Evolutionary conservation across 352 stramenopile species (phyloP).

Genomic region (Phytophthora melonis): DNA sequence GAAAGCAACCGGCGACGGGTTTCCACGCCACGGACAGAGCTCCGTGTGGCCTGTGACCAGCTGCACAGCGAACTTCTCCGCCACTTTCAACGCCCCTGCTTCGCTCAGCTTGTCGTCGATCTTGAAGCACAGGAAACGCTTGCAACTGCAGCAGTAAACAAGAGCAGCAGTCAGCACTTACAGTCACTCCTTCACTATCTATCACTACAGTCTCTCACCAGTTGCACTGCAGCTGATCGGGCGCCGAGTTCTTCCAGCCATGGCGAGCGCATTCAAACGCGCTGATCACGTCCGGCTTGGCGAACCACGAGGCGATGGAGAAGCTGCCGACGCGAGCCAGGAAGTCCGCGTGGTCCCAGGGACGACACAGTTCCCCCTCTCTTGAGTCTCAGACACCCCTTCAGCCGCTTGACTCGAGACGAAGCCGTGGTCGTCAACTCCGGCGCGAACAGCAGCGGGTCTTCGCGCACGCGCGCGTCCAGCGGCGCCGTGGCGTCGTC

Average conservation of each 20-base stretch:
- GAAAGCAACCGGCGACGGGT: constrained; percentile 66
- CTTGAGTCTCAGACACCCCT: background rate
- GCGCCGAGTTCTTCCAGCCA: constrained; percentile 59
- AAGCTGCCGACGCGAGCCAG: constrained; percentile 62
- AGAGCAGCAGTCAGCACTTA: background rate
- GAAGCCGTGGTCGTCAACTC: constrained; percentile 2
- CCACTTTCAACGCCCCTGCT: constrained; percentile 46
- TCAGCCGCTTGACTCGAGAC: constrained; percentile 4
- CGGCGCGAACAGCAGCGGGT: constrained; percentile 30
- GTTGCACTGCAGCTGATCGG: constrained; percentile 57
- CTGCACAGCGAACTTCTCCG: constrained; percentile 46
- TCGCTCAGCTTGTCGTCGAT: constrained; percentile 64
- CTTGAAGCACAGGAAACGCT: constrained; percentile 57
- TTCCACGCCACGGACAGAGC: constrained; percentile 68
- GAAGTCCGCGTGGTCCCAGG: constrained; percentile 65
- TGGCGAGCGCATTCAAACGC: constrained; percentile 58
- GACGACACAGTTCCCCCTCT: constrained; percentile 33
- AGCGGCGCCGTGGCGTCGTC: constrained; percentile 44
- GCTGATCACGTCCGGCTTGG: constrained; percentile 59
- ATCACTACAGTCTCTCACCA: constrained; percentile 29
- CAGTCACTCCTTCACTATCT: background rate
- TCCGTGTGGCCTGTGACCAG: constrained; percentile 51
- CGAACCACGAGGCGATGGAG: constrained; percentile 67
- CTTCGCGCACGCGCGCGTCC: constrained; percentile 35
- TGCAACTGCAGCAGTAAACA: constrained; percentile 43